phyloP scores from a whole-genome alignment of 2,329 filamentous ascomycete genomes.

The Epichloe elymi region DNA sequence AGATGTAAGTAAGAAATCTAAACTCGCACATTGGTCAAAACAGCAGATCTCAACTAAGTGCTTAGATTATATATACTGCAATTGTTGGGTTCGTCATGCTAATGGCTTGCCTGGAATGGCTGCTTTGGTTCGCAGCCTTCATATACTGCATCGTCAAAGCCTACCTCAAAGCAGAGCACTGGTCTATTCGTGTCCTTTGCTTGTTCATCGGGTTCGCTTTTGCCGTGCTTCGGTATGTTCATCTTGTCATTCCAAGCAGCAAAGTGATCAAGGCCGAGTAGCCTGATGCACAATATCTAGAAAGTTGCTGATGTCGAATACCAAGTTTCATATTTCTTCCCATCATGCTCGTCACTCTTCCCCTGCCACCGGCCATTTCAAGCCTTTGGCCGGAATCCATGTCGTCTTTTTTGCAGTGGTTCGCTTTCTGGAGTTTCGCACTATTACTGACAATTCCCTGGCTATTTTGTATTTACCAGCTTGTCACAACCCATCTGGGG shows the following conservation, averaged over 20 bases:
- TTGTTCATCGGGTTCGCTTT: conserved; percentile 63
- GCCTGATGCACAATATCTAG: background rate
- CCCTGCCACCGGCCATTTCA: conserved; percentile 60
- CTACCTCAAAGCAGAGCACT: conserved; percentile 78
- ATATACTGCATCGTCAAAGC: conserved; percentile 83
- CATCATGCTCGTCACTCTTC: conserved; percentile 86
- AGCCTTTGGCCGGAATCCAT: conserved; percentile 57
- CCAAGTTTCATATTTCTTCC: conserved; percentile 71
- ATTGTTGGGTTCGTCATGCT: conserved; percentile 74
- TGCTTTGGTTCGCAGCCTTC: conserved; percentile 89
- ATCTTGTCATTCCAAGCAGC: background rate
- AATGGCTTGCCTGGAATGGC: conserved; percentile 81
- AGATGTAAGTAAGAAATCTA: conserved; percentile 20
- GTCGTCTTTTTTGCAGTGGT: conserved; percentile 69
- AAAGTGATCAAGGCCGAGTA: background rate
- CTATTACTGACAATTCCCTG: conserved; percentile 76
- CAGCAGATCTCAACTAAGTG: background rate
- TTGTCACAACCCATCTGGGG: conserved; percentile 77
- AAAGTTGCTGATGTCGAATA: background rate
- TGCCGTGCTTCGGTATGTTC: conserved; percentile 54
- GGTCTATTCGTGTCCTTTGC: conserved; percentile 69
- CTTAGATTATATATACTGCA: conserved; percentile 69
- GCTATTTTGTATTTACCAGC: conserved; percentile 84
- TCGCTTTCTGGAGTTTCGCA: conserved; percentile 89
- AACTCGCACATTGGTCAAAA: background rate